A percentile compares a stretch with the other conserved stretches of the same genome.
Evolutionary conservation across 352 stramenopile species (phyloP).

Genomic region (Globisporangium orthogonon): DNA sequence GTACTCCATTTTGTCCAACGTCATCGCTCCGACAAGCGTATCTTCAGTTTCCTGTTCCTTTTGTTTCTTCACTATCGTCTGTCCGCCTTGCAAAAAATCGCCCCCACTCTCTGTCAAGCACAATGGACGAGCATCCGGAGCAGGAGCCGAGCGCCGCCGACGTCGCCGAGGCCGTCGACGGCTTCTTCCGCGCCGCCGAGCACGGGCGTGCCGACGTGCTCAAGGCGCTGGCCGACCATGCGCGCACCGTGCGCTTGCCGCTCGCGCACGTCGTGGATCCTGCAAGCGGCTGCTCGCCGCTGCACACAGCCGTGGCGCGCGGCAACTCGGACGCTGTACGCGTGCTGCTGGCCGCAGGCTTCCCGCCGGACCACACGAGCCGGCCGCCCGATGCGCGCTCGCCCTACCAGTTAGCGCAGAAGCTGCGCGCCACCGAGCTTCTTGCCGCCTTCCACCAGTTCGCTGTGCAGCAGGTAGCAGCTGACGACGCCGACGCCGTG

Average conservation of each 20-base stretch:
- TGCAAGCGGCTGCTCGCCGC: slow-evolving; percentile 50
- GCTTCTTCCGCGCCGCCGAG: slow-evolving; percentile 79
- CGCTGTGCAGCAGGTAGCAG: slow-evolving; percentile 76
- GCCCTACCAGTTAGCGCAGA: slow-evolving; percentile 58
- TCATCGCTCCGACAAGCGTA: neutral
- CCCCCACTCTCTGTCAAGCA: no score
- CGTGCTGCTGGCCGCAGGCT: slow-evolving; percentile 70
- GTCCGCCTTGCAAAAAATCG: no score
- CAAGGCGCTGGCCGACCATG: slow-evolving; percentile 73
- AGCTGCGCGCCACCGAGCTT: slow-evolving; percentile 49
- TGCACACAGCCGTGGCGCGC: slow-evolving; percentile 69
- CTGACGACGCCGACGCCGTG: slow-evolving; percentile 51
- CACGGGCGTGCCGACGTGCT: slow-evolving; percentile 82
- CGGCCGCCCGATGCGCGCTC: slow-evolving; percentile 16
- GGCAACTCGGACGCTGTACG: slow-evolving; percentile 75
- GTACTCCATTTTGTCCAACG: no score
- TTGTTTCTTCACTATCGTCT: no score
- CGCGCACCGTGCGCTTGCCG: slow-evolving; percentile 31
- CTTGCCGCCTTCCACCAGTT: slow-evolving; percentile 85
- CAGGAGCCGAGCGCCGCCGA: neutral
- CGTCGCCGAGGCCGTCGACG: slow-evolving; percentile 61
- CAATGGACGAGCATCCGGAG: neutral
- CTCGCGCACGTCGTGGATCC: slow-evolving; percentile 53
- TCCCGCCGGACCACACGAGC: slow-evolving; percentile 53
- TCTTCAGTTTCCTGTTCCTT: neutral